Evolutionary conservation across 495 filamentous ascomycete genomes (phyloP).

Genomic region (Penicillium lividum): DNA sequence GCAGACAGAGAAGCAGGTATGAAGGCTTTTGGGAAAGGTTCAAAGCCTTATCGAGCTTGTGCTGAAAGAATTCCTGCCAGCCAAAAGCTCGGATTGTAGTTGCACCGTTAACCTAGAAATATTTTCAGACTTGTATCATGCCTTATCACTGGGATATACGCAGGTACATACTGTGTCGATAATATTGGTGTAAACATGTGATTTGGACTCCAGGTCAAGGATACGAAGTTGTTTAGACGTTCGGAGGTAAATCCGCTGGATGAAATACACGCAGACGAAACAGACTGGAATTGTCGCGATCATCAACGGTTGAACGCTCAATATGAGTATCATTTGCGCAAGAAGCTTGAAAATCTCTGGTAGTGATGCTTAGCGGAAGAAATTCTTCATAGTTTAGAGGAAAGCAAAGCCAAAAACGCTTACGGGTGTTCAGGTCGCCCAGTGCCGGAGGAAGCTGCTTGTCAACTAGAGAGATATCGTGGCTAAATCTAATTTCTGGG

Average conservation of each 20-base stretch:
- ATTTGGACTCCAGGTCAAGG: slow-evolving; percentile 37
- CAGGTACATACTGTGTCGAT: slow-evolving; percentile 38
- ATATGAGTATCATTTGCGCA: slow-evolving; percentile 32
- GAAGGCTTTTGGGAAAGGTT: slow-evolving; percentile 36
- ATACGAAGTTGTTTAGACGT: slow-evolving; percentile 24
- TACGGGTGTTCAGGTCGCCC: slow-evolving; percentile 21
- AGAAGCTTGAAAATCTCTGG: slow-evolving; percentile 25
- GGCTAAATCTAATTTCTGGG: slow-evolving; percentile 35
- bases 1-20: slow-evolving; percentile 55
- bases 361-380: neutral
- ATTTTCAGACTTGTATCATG: neutral
- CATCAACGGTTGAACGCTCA: slow-evolving; percentile 19
- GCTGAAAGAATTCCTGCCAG: slow-evolving; percentile 36
- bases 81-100: slow-evolving; percentile 52
- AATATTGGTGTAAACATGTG: slow-evolving; percentile 43
- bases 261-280: slow-evolving; percentile 14
- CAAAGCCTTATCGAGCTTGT: neutral
- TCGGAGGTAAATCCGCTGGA: slow-evolving; percentile 21
- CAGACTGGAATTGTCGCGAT: slow-evolving; percentile 11
- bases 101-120: slow-evolving; percentile 36
- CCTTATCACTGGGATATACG: too few species aligned
- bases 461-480: slow-evolving; percentile 37
- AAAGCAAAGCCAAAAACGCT: slow-evolving; percentile 3
- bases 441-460: slow-evolving; percentile 32
- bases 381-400: neutral